Evolutionary conservation across 2,329 filamentous ascomycete species (phyloP), one percentile per base, ranked within the genome.

Genomic region (Metarhizium humberi): DNA sequence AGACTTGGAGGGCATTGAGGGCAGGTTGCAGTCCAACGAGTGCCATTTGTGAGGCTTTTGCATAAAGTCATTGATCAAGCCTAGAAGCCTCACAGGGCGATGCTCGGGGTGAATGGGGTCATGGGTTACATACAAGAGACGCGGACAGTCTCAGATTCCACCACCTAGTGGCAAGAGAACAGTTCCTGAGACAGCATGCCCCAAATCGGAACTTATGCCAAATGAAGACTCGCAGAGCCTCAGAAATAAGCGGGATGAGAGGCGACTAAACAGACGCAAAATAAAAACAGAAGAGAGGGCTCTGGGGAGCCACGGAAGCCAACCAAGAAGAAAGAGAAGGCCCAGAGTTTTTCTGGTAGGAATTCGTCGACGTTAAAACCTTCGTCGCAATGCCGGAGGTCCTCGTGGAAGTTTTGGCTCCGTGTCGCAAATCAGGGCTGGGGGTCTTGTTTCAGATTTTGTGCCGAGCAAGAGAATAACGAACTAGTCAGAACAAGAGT

Each of bases 91-190:
- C 34, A 8, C 10, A 40, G 11, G 38, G 13, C 11, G 6, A 8
- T 30, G 13, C 20, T 30, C 20, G 3, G 45, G 50, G 50, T 52
- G 14, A 30, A 25, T 40, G 50, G 36, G 40, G 42, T 50, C 40
- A 53, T 50, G 50, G 34, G 32, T 42, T 34, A 55, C 53, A 29
- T 57, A 57, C 56, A 45, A 16, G 50, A 55, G 46, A 55, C 45
- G 42, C 13, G 32, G 50, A 42, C 29, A 30, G 47, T 53, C 50
- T 57, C 53, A 49, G 49, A 52, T 50, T 29, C 49, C 6, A 36
- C 16, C 48, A 43, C 43, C 18, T 38, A 20, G 52, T 34, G 10
- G 36, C 13, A 13, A 43, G 42, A 47, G 50, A 51, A 40, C 32
- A 16, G 25, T 48, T 51, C 50, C 47, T 29, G 42, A 51, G 14